Base-by-base conservation (phyloP, 306 rosid species). In the Sechiopsis laciniata region DNA sequence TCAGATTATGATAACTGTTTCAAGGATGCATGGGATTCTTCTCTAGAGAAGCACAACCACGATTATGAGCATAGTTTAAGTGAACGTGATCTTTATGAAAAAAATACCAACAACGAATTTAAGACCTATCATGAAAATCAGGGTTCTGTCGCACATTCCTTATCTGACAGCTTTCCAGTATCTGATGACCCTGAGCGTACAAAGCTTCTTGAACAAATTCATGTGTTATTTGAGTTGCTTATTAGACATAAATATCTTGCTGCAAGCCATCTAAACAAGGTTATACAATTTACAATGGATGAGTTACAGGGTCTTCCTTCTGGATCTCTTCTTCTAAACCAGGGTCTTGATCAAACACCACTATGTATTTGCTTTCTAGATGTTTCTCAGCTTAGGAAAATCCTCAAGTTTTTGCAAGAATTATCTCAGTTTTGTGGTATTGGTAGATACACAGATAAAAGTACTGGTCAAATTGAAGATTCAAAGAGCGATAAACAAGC, bases 401-500 rank as follows among this genome's bases (percentile, higher is more conserved):
- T 95, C 80, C 92, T 88, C 67, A 91, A 89, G 58, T 89, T 87
- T 81, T 88, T 95, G 86, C 97, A 95, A 85, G 97, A 91, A 72
- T 61, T 95, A 53, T 86, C 90, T 63, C 87, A 79, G 66, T 79
- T 91, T 65, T 89, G 97, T 78, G 97, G 95, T 75, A 78, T 91
- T 78, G 89, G 85, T 78, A 88, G 91, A 77, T 78, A 83, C 83
- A 67, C 87, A 62, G 96, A 89, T 61, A 91, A 84, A 83, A 42
- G 48, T 42, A 42, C 48, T 9, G 48, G 48, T 42, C 48, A 42
- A 42, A 42, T 42, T 42, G 48, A 42, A 42, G 48, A 42, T 42
- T 42, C 48, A 9, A 83, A 71, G 67, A 82, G 62, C 73, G 42
- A 77, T 22, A 82, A 17, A 73, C 88, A 77, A 81, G 74, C 75